Conservation (phyloP, 192 early-diverging fungal species). For the Coemansia sp. region DNA sequence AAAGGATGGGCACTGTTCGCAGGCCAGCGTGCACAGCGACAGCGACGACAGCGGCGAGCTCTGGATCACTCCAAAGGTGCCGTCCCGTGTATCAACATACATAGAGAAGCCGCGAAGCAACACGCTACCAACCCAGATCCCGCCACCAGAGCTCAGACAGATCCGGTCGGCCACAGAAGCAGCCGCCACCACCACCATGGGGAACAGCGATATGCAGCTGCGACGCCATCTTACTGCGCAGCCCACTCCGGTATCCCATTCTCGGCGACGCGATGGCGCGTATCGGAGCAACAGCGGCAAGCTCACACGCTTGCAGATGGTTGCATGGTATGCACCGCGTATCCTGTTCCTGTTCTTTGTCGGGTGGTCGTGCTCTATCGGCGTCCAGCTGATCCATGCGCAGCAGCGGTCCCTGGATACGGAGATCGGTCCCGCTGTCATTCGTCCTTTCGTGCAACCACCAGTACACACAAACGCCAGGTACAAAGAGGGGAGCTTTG, state of each 20-base stretch:
- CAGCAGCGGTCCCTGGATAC: slow-evolving; percentile 20
- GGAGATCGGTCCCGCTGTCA: not conserved
- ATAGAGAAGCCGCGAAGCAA: slow-evolving; percentile 3
- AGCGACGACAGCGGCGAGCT: slow-evolving; percentile 45
- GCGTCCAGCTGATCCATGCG: slow-evolving; percentile 52
- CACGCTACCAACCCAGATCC: not conserved
- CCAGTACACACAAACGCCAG: not conserved
- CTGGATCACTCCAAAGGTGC: slow-evolving; percentile 49
- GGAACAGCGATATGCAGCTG: not conserved
- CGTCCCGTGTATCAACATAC: slow-evolving; percentile 18
- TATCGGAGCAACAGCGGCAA: not conserved
- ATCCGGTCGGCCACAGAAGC: slow-evolving; percentile 11
- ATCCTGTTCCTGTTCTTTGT: slow-evolving; percentile 41
- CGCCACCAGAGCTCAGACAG: slow-evolving; percentile 1
- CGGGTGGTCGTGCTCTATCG: slow-evolving; percentile 48
- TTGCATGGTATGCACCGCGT: slow-evolving; percentile 48
- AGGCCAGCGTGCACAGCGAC: slow-evolving; percentile 10
- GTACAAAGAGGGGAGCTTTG: not conserved
- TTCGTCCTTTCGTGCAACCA: not conserved
- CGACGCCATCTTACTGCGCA: not conserved
- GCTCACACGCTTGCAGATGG: slow-evolving; percentile 13
- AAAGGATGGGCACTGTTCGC: slow-evolving; percentile 1
- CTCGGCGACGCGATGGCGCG: not conserved
- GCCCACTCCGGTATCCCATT: not conserved
- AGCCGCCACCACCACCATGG: not conserved